These are phyloP conservation scores for Ogataea hybrid DNA, from an alignment of 1,139 yeast genomes.

Conservation along the genomic window DNA sequence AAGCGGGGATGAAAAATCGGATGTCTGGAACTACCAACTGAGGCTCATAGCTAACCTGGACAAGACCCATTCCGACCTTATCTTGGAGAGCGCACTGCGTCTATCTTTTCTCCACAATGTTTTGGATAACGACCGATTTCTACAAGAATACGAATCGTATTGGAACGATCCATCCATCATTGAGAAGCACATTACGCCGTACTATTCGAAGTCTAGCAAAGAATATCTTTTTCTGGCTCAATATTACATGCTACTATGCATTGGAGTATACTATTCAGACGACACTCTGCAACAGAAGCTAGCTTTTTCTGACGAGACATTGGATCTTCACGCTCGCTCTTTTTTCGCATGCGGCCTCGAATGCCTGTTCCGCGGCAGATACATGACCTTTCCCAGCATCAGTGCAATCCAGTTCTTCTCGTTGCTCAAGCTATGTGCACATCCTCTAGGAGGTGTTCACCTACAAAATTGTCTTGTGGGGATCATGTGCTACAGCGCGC, in stretches of 20 bases:
- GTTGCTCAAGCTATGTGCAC: slow-evolving; percentile 32
- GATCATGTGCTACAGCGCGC: slow-evolving; percentile 32
- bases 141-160: slow-evolving; percentile 24
- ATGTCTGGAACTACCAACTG: slow-evolving; percentile 29
- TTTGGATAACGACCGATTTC: slow-evolving; percentile 20
- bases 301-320: slow-evolving; percentile 25
- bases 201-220: slow-evolving; percentile 21
- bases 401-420: slow-evolving; percentile 33
- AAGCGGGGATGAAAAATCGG: slow-evolving; percentile 22
- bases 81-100: slow-evolving; percentile 22
- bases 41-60: slow-evolving; percentile 18
- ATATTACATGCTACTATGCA: slow-evolving; percentile 35
- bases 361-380: slow-evolving; percentile 36
- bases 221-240: slow-evolving; percentile 34
- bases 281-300: slow-evolving; percentile 25
- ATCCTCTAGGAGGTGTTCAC: slow-evolving; percentile 35
- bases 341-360: slow-evolving; percentile 35
- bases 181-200: slow-evolving; percentile 24
- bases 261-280: slow-evolving; percentile 34
- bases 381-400: slow-evolving; percentile 33
- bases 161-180: slow-evolving; percentile 22
- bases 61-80: slow-evolving; percentile 22
- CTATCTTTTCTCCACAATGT: slow-evolving; percentile 22
- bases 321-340: slow-evolving; percentile 32
- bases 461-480: slow-evolving; percentile 31